These are phyloP conservation scores for Pyrenophora graminea DNA, from an alignment of 2,329 filamentous ascomycete genomes.

Conservation along the genomic window DNA sequence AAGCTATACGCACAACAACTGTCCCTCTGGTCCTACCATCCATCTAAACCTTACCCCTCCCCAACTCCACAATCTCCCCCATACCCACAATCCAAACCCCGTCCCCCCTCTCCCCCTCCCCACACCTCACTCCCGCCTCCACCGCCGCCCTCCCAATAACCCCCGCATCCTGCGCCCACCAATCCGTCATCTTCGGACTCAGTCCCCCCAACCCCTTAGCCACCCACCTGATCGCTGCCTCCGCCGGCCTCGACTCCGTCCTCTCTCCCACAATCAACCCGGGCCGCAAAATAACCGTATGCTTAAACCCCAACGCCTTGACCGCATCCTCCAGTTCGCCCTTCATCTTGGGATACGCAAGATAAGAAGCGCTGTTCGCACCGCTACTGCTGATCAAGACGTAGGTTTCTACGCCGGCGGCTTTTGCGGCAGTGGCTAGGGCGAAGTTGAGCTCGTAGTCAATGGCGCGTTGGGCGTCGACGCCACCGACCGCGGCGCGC, in stretches of 20 bases:
- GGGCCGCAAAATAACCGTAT: constrained; percentile 73
- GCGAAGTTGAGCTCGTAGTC: constrained; percentile 86
- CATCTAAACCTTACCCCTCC: constrained; percentile 46
- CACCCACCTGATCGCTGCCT: constrained; percentile 61
- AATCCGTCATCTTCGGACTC: constrained; percentile 59
- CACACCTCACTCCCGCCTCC: constrained; percentile 57
- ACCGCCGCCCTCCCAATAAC: constrained; percentile 73
- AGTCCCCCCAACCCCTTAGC: constrained; percentile 51
- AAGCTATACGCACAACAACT: too few relatives aligned
- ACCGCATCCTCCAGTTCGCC: constrained; percentile 81
- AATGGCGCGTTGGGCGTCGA: constrained; percentile 82
- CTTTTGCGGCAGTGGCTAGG: constrained; percentile 74
- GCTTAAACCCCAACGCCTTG: constrained; percentile 72
- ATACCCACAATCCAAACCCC: constrained; percentile 65
- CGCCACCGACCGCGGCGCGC: constrained; percentile 70
- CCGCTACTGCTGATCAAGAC: constrained; percentile 71
- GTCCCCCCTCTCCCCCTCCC: constrained; percentile 59
- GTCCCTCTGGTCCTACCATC: not conserved
- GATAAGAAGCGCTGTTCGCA: constrained; percentile 55
- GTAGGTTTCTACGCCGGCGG: constrained; percentile 72
- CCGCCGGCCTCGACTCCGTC: constrained; percentile 62
- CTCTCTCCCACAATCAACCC: constrained; percentile 76
- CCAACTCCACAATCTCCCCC: constrained; percentile 68
- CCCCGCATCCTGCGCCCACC: constrained; percentile 72
- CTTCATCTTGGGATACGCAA: constrained; percentile 75